Evolutionary conservation across 73 alveolate genomes (phyloP), one percentile per base, ranked within the genome.

Genomic region (Stentor coeruleus): DNA sequence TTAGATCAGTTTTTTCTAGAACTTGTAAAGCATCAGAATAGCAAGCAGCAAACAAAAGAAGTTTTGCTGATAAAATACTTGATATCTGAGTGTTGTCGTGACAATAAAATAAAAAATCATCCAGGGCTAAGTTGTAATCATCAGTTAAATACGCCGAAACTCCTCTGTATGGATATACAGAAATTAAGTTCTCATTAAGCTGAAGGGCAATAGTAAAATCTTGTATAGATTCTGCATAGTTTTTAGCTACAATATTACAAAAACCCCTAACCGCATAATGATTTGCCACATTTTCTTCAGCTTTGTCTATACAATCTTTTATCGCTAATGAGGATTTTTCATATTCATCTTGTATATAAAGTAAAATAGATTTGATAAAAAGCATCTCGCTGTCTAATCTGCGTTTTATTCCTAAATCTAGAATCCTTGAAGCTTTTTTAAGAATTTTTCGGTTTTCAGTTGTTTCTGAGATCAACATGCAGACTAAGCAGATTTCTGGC

Each of bases 231-330:
- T 84, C 75, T 30, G 38, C 11, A 35, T 76, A 35, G 31, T 58
- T 83, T 15, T 83, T 83, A 31, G 38, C 35, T 11, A 35, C 33
- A 11, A 83, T 66, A 6, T 66, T 3, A 38, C 59, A 6, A 11
- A 80, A 57, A 60, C 90, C 90, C 28, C 83, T 74, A 26, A 84
- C 36, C 41, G 38, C 40, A 84, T 84, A 84, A 77, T 84, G 90
- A 41, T 58, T 59, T 33, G 76, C 86, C 6, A 74, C 35, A 84
- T 84, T 84, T 3, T 84, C 90, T 76, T 84, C 90, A 20, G 90
- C 87, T 57, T 84, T 84, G 28, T 84, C 90, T 36, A 84, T 84
- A 3, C 85, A 58, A 58, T 57, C n/a, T 28, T 39, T 15, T 31
- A 35, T 41, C 26, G 42, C 82, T 55, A 58, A 55, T 1, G 40